Base-by-base conservation (phyloP, 1,139 yeast genomes). In the Hemisphaericaspora xylofermentans region DNA sequence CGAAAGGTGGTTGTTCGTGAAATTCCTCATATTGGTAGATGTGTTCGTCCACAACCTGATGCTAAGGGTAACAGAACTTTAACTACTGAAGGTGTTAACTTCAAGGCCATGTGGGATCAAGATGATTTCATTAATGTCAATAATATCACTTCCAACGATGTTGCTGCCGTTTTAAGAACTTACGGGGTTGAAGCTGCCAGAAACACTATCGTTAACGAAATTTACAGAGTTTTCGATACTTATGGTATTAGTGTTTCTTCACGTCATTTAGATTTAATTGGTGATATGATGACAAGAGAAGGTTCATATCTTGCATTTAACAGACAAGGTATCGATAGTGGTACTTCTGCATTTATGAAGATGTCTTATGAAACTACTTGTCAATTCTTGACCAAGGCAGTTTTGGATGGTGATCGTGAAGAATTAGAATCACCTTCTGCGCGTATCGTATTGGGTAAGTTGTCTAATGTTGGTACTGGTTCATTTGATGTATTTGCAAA, bases 181-280 rank as follows among this genome's bases (percentile, higher is more conserved):
- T 94, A 94, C 58, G 99, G 99, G 64, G 98, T 93, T 42, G 99
- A 94, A 68, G 98, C 98, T 34, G 98, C 98, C 18, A 82, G 98
- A 68, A 88, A 89, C 64, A 93, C 98, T 30, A 88, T 94, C 71
- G 98, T 91, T 32, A 85, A 88, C 56, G 99, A 94, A 76, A 88
- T 94, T 63, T 86, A 88, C 67, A 85, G 88, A 56, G 98, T 94
- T 57, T 94, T 94, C 80, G 88, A 88, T 52, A 91, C 95, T 43
- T 93, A 93, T 66, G 98, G 98, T 56, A 94, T 94, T 61, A 74
- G 91, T 48, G 98, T 94, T 48, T 87, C 95, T 45, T 71, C 81
- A 40, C 89, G 98, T 64, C 99, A 94, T 71, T 80, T 94, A 70
- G 98, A 93, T 61, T 79, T 94, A 63, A 85, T 94, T 66, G 98